Base-by-base conservation (phyloP, 169 alveolate genomes). In the Plasmodium coatneyi region DNA sequence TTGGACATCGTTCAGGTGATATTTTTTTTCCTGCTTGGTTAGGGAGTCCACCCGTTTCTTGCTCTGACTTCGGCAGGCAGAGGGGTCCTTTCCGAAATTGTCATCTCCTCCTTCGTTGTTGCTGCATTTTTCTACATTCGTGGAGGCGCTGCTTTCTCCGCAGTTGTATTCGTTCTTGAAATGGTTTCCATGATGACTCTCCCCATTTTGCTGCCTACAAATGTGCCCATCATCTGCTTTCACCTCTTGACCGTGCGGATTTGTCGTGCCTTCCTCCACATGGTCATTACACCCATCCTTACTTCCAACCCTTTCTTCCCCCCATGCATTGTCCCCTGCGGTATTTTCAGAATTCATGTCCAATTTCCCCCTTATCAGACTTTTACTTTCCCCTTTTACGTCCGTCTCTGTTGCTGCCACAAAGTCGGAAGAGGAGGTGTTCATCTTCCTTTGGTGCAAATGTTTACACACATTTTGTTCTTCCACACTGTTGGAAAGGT, bases 121-220 rank as follows among this genome's bases (percentile, higher is more conserved):
- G 32, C n/a, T 36, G 49, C 32, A n/a, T 28, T 76, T 76, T 22
- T 76, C 83, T 3, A 14, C 22, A 25, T 76, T 76, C 10, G 83
- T 76, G 49, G 83, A 76, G 32, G 7, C 83, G 39, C n/a, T 66
- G 49, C 83, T 76, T 76, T 52, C 70, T n/a, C 70, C 49, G 56
- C 25, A 76, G 49, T 36, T n/a, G 56, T 52, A 43, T 76, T 76
- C 83, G 28, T 76, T 36, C 16, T 4, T 0, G 56, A 16, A 16
- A 72, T 5, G 46, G 39, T 22, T 49, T 49, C 60, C 54, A 2
- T 1, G 0, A 43, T 43, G 56, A n/a, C 56, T 46, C 19, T 4
- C 56, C n/a, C 4, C 60, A 12, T 49, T 16, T 49, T 49, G 22
- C 60, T 49, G 9, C 60, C 22, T 49, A 49, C 22, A 12, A 49